These are phyloP conservation scores for Trypethelium eluteriae DNA, from an alignment of 495 filamentous ascomycete species.

Conservation along the genomic window DNA sequence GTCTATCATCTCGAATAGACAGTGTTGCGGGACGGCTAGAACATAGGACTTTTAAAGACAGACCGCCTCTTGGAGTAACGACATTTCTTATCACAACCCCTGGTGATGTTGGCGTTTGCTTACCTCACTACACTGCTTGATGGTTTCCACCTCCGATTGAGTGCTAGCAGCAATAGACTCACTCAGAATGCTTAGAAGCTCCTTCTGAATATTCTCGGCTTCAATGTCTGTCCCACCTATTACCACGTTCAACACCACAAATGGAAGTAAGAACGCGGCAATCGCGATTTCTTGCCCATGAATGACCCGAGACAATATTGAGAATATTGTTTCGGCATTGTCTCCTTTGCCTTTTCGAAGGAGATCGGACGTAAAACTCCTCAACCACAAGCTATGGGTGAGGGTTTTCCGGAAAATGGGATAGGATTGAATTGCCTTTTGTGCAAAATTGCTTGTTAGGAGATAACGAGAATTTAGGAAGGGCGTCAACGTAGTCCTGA, in stretches of 20 bases:
- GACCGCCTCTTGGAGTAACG: too few relatives aligned
- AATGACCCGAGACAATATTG: slow-evolving; percentile 70
- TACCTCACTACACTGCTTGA: slow-evolving; percentile 64
- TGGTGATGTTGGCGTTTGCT: slow-evolving; percentile 46
- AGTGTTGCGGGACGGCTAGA: too few relatives aligned
- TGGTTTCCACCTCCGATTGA: slow-evolving; percentile 53
- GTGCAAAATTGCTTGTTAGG: slow-evolving; percentile 48
- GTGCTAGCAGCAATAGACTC: slow-evolving; percentile 49
- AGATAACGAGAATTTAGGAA: slow-evolving; percentile 78
- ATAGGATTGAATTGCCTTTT: slow-evolving; percentile 47
- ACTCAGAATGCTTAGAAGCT: slow-evolving; percentile 61
- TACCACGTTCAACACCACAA: slow-evolving; percentile 69
- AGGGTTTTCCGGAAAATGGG: slow-evolving; percentile 61
- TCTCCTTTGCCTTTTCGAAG: slow-evolving; percentile 62
- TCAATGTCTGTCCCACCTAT: slow-evolving; percentile 60
- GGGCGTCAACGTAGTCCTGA: slow-evolving; percentile 72
- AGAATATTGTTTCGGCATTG: slow-evolving; percentile 66
- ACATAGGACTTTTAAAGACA: too few relatives aligned
- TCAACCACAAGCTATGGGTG: slow-evolving; percentile 74
- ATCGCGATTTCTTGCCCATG: slow-evolving; percentile 75
- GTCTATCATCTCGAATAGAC: too few relatives aligned
- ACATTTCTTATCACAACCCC: too few relatives aligned
- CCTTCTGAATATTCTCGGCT: slow-evolving; percentile 56
- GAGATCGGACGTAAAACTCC: slow-evolving; percentile 69
- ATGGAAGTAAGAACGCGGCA: slow-evolving; percentile 78